A percentile compares a stretch with the other conserved stretches of the same genome.
Evolutionary conservation across 768 basidiomycete species (phyloP).

Genomic region (Lactifluus volemus): DNA sequence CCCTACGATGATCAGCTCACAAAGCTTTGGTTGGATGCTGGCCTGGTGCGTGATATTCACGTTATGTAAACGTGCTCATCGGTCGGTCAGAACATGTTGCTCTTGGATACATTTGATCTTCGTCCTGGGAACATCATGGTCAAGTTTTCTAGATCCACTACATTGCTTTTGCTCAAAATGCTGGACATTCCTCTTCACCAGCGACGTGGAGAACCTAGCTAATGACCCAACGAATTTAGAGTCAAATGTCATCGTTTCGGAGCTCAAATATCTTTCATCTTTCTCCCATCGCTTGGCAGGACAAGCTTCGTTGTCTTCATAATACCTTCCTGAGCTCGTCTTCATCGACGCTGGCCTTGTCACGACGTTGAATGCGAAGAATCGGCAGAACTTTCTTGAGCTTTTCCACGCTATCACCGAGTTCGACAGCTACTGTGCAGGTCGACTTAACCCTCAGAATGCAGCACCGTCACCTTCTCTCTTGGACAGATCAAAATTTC

Average conservation of each 20-base stretch:
- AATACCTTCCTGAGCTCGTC: conserved; percentile 86
- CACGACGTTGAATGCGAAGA: conserved; percentile 72
- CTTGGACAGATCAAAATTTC: conserved; percentile 95
- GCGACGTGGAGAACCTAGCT: conserved; percentile 18
- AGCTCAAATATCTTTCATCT: conserved; percentile 53
- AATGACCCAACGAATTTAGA: conserved; percentile 15
- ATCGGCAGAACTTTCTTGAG: conserved; percentile 91
- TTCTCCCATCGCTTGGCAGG: conserved; percentile 61
- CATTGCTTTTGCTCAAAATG: conserved; percentile 51
- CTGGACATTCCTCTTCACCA: conserved; percentile 44
- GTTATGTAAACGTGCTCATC: conserved; percentile 4
- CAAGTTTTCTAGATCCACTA: conserved; percentile 85
- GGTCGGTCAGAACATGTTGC: conserved; percentile 78
- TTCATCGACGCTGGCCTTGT: conserved; percentile 96
- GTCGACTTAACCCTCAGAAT: conserved; percentile 94
- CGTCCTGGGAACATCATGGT: conserved; percentile 97
- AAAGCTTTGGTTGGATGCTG: conserved; percentile 92
- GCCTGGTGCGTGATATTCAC: conserved; percentile 52
- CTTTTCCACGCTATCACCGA: conserved; percentile 93
- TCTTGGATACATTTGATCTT: conserved; percentile 93
- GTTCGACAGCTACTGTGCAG: conserved; percentile 94
- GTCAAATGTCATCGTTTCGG: conserved; percentile 48
- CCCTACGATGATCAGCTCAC: conserved; percentile 86
- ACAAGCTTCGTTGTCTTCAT: conserved; percentile 53
- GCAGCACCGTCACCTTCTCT: conserved; percentile 94